Evolutionary conservation across 1,139 yeast species (phyloP).

Genomic region (Yamadazyma atmosphaerica): DNA sequence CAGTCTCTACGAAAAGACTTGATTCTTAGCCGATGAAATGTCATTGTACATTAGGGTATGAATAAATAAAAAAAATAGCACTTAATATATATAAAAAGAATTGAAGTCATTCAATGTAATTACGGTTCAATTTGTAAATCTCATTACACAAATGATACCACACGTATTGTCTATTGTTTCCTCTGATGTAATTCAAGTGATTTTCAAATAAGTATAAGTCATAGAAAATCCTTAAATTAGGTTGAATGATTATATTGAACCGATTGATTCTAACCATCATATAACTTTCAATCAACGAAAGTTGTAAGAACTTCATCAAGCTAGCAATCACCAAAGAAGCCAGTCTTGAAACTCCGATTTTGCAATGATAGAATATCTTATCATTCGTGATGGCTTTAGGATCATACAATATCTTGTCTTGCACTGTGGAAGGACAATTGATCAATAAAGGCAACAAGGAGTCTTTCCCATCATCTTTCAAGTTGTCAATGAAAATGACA

Average conservation of each 20-base stretch:
- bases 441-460: conserved; percentile 32
- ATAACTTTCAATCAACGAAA: conserved; percentile 73
- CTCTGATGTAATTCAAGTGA: conserved; percentile 22
- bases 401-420: conserved; percentile 28
- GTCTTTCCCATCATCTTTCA: conserved; percentile 45
- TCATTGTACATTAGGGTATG: conserved; percentile 1
- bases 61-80: background rate
- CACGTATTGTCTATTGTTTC: conserved; percentile 16
- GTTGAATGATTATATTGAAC: conserved; percentile 86
- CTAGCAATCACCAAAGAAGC: conserved; percentile 92
- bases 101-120: conserved; percentile 23
- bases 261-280: conserved; percentile 80
- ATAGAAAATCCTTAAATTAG: conserved; percentile 81
- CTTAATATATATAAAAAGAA: conserved; percentile 2
- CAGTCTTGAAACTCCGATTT: conserved; percentile 88
- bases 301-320: conserved; percentile 69
- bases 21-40: background rate
- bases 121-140: conserved; percentile 33
- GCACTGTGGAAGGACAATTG: conserved; percentile 32
- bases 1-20: conserved; percentile 12
- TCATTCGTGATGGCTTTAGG: conserved; percentile 13
- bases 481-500: conserved; percentile 33
- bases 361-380: conserved; percentile 71
- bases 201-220: conserved; percentile 84
- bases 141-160: conserved; percentile 41